phyloP scores from a whole-genome alignment of 1,139 yeast genomes.

The Hansenula sp. region DNA sequence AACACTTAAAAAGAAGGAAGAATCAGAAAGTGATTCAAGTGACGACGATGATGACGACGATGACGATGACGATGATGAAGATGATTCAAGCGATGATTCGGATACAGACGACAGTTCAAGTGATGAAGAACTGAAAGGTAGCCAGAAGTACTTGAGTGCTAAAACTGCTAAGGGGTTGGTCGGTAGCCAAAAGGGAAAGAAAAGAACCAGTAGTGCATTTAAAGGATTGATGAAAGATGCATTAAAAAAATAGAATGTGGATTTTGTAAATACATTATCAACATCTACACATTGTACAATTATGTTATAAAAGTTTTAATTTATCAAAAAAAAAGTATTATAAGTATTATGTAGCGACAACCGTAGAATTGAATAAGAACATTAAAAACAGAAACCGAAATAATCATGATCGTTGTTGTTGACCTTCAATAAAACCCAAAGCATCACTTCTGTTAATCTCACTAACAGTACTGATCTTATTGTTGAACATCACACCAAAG shows the following conservation, averaged over 20 bases:
- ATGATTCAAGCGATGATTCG: constrained; percentile 12
- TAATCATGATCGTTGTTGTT: constrained; percentile 22
- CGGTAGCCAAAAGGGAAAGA: constrained; percentile 18
- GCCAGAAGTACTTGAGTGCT: constrained; percentile 34
- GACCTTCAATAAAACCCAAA: constrained; percentile 73
- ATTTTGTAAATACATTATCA: background rate
- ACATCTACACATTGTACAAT: background rate
- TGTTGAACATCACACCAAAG: constrained; percentile 82
- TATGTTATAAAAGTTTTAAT: background rate
- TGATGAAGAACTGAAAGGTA: constrained; percentile 20
- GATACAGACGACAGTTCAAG: constrained; percentile 24
- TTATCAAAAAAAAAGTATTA: background rate
- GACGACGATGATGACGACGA: constrained; percentile 8
- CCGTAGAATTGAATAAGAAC: background rate
- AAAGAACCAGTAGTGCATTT: constrained; percentile 44
- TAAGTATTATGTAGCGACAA: background rate
- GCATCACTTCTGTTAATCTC: constrained; percentile 75
- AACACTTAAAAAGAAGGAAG: constrained; percentile 3
- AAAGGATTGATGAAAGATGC: constrained; percentile 48
- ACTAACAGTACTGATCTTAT: constrained; percentile 76
- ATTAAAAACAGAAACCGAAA: background rate
- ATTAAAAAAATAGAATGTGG: constrained; percentile 2
- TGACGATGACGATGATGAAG: constrained; percentile 7
- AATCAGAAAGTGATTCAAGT: background rate
- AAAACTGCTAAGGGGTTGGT: constrained; percentile 37